phyloP scores from a whole-genome alignment of 371 early-diverging fungal species.

The Mortierella sp. region DNA sequence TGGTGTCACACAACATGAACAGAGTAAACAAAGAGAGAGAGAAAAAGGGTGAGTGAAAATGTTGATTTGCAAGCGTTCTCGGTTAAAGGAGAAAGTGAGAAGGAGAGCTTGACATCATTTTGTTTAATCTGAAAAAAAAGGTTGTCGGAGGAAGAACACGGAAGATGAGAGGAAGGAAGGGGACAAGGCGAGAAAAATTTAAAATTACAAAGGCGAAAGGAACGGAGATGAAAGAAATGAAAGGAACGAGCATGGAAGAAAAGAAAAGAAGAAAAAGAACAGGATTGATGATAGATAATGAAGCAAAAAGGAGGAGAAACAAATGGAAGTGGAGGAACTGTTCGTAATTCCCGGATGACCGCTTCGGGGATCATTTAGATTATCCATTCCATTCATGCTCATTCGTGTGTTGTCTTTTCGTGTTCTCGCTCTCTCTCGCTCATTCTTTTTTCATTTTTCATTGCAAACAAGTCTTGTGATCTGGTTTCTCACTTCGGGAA shows the following conservation, averaged over 20 bases:
- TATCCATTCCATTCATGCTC: not conserved
- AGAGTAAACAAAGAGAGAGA: not conserved
- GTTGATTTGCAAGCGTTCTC: no score
- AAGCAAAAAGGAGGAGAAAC: not conserved
- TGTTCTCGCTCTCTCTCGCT: not conserved
- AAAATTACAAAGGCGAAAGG: not conserved
- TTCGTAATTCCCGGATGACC: slow-evolving; percentile 5
- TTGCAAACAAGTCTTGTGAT: not conserved
- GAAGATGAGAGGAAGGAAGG: not conserved
- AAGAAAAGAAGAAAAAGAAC: not conserved
- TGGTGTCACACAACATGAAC: no score
- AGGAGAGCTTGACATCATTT: not conserved
- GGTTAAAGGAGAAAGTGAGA: not conserved
- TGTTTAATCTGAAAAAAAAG: no score
- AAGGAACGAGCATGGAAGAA: not conserved
- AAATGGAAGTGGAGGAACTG: not conserved
- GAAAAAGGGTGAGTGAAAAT: not conserved
- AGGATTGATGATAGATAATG: not conserved
- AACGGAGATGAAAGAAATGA: not conserved
- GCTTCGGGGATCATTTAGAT: not conserved
- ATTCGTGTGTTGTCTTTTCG: not conserved
- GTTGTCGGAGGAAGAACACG: not conserved
- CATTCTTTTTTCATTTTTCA: not conserved
- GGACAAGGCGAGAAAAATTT: not conserved
- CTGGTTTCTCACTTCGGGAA: slow-evolving; percentile 6